Conservation (phyloP, 1,139 yeast species). For the Pneumocystis murina region DNA sequence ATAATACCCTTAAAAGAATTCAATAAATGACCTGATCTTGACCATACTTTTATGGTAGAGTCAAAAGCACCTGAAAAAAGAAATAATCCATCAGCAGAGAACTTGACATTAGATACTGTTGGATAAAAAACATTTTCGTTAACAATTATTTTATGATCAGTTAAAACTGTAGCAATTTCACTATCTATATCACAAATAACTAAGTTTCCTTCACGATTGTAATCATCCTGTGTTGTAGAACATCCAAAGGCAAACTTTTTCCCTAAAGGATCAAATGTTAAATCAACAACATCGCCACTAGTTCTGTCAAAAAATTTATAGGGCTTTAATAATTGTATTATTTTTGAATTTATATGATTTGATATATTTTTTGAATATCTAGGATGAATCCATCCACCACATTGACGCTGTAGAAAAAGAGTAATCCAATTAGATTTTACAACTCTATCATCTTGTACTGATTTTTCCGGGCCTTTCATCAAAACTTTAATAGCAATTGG, state of each 20-base stretch:
- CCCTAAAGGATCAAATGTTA: background rate
- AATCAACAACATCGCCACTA: background rate
- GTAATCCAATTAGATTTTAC: background rate
- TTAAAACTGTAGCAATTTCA: background rate
- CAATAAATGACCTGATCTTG: conserved; percentile 1
- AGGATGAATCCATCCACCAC: background rate
- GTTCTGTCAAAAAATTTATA: background rate
- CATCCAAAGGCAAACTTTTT: conserved; percentile 5
- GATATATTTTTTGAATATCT: background rate
- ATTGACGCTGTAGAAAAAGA: background rate
- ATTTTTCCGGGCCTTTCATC: background rate
- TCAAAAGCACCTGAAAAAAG: conserved; percentile 6
- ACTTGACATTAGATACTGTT: conserved; percentile 5
- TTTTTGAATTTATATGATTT: background rate
- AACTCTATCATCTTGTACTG: background rate
- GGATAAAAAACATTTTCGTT: conserved; percentile 2
- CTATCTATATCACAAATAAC: conserved; percentile 5
- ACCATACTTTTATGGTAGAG: conserved; percentile 5
- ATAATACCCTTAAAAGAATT: background rate
- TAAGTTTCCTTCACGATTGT: conserved; percentile 7
- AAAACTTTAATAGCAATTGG: background rate
- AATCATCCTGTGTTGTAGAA: conserved; percentile 3
- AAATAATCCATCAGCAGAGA: conserved; percentile 2
- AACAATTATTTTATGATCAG: conserved; percentile 2
- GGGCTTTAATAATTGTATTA: background rate